A percentile compares a stretch with the other conserved stretches of the same genome.
These are phyloP conservation scores for Saturnispora mendoncae DNA, from an alignment of 805 yeast genomes.

Conservation along the genomic window DNA sequence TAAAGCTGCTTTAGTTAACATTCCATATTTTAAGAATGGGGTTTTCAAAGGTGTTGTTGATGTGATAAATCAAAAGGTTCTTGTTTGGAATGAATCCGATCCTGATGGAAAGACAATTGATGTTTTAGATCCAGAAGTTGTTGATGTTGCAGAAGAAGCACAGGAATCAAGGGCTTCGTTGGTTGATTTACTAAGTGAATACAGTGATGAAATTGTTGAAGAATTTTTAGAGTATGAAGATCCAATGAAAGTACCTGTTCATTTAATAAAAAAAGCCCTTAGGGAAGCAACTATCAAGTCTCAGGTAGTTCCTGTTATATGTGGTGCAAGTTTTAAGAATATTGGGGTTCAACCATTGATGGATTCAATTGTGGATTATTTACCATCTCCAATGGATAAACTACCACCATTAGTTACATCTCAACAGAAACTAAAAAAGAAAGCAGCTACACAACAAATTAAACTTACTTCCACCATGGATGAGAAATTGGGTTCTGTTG, in stretches of 20 bases:
- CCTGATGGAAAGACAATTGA: slow-evolving; percentile 40
- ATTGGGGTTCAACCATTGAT: slow-evolving; percentile 92
- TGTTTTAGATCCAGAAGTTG: slow-evolving; percentile 33
- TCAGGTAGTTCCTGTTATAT: slow-evolving; percentile 65
- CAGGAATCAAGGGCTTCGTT: slow-evolving; percentile 58
- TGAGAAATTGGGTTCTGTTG: slow-evolving; percentile 37
- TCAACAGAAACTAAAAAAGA: slow-evolving; percentile 15
- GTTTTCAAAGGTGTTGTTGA: slow-evolving; percentile 69
- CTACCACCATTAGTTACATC: slow-evolving; percentile 43
- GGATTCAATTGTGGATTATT: slow-evolving; percentile 68
- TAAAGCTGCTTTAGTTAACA: slow-evolving; percentile 60
- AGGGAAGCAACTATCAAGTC: slow-evolving; percentile 52
- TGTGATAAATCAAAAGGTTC: slow-evolving; percentile 51
- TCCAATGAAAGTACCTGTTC: slow-evolving; percentile 54
- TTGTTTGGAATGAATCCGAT: slow-evolving; percentile 38
- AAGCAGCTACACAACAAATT: slow-evolving; percentile 2
- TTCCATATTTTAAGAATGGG: slow-evolving; percentile 56
- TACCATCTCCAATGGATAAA: slow-evolving; percentile 76
- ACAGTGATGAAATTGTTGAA: slow-evolving; percentile 71
- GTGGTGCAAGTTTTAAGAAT: slow-evolving; percentile 89
- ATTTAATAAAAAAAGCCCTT: slow-evolving; percentile 49
- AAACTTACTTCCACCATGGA: slow-evolving; percentile 31
- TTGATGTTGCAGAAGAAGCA: slow-evolving; percentile 38
- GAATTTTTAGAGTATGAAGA: slow-evolving; percentile 69
- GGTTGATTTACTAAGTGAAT: slow-evolving; percentile 76